A percentile compares a stretch with the other conserved stretches of the same genome.
Conservation (phyloP, 2,329 filamentous ascomycete species). For the Monosporascus sp. region DNA sequence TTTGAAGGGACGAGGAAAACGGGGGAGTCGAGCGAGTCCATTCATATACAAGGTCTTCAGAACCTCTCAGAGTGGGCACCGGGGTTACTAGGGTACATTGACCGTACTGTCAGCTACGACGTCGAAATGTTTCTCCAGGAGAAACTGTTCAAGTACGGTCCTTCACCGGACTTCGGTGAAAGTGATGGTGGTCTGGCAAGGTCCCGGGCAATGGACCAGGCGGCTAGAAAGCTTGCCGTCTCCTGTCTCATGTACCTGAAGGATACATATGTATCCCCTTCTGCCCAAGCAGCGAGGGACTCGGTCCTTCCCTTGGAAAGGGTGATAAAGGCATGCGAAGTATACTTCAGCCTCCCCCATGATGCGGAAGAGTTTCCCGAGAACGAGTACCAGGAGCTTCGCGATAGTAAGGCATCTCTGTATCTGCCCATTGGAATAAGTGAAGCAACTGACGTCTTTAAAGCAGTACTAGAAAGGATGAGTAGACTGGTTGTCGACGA, state of each 20-base stretch:
- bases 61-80: conserved; percentile 46
- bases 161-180: conserved; percentile 22
- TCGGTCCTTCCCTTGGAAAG: conserved; percentile 37
- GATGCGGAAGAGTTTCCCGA: conserved; percentile 28
- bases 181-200: conserved; percentile 25
- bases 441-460: conserved; percentile 10
- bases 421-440: background rate
- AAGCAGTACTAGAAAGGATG: conserved; percentile 44
- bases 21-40: conserved; percentile 21
- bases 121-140: conserved; percentile 40
- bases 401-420: conserved; percentile 28
- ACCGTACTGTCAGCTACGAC: conserved; percentile 34
- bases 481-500: conserved; percentile 51
- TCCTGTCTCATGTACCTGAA: conserved; percentile 42
- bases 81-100: conserved; percentile 41
- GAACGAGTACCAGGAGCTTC: conserved; percentile 28
- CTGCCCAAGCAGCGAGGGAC: conserved; percentile 36
- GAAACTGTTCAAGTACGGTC: conserved; percentile 35
- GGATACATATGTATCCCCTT: conserved; percentile 39
- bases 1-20: conserved; percentile 27
- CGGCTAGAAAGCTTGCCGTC: conserved; percentile 37
- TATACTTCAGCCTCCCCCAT: conserved; percentile 32
- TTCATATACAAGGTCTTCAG: conserved; percentile 25
- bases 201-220: conserved; percentile 27
- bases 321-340: conserved; percentile 36